Percentiles rank a stretch among this genome's conserved stretches.
phyloP scores from a whole-genome alignment of 768 basidiomycete species.

The Kwoniella heveanensis region DNA sequence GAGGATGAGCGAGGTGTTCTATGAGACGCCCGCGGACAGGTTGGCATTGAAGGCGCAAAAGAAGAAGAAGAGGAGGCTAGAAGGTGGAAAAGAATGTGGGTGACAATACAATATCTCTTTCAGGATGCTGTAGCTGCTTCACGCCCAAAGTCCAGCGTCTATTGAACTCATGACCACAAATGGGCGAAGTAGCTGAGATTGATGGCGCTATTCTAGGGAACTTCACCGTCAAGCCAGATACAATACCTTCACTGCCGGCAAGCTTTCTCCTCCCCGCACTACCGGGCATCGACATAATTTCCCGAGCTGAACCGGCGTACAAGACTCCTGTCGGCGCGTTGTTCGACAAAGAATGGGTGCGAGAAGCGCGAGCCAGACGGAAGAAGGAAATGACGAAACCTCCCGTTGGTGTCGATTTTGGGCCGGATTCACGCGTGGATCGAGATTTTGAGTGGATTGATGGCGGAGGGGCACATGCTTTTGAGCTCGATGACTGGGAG shows the following conservation, averaged over 20 bases:
- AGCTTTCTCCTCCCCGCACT: conserved; percentile 26
- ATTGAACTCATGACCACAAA: too few species aligned
- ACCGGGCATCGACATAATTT: conserved; percentile 7
- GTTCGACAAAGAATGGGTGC: conserved; percentile 43
- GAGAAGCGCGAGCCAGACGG: conserved; percentile 24
- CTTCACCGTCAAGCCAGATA: conserved; percentile 23
- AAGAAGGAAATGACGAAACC: conserved; percentile 33
- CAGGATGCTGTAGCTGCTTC: not conserved
- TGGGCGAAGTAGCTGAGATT: too few species aligned
- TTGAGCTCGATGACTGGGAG: conserved; percentile 52
- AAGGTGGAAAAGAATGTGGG: conserved; percentile 33
- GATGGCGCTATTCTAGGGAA: conserved; percentile 21
- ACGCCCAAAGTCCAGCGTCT: too few species aligned
- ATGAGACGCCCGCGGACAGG: conserved; percentile 41
- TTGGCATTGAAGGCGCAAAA: conserved; percentile 9
- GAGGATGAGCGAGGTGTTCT: conserved; percentile 48
- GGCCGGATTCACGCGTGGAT: not conserved
- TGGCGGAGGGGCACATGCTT: conserved; percentile 16
- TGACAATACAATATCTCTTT: conserved; percentile 6
- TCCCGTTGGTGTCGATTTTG: conserved; percentile 20
- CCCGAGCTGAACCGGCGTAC: conserved; percentile 26
- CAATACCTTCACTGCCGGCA: conserved; percentile 10
- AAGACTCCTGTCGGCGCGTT: conserved; percentile 32
- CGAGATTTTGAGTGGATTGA: conserved; percentile 3
- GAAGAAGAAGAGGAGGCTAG: conserved; percentile 37